Evolutionary conservation across 345 rosid species (phyloP).

Genomic region (Camelina sativa): DNA sequence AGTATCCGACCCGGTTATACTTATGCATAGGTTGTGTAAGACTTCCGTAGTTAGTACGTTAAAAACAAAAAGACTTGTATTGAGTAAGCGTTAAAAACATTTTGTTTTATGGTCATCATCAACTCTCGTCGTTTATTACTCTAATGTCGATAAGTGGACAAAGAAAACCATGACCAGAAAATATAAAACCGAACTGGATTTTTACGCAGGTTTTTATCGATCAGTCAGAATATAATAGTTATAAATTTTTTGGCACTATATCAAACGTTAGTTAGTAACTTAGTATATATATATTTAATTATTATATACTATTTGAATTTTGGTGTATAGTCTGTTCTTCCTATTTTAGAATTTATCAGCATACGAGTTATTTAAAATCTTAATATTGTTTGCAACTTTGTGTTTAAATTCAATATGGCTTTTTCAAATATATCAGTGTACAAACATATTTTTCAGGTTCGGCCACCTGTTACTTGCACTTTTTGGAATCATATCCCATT

Average conservation of each 20-base stretch:
- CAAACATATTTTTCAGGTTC: neutral
- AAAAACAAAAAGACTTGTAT: no score
- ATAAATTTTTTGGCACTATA: no score
- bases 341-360: neutral
- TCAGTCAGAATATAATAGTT: no score
- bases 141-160: neutral
- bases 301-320: no score
- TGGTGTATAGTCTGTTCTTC: no score
- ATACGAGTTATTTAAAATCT: neutral
- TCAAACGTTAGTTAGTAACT: no score
- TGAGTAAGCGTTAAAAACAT: slow-evolving; percentile 3
- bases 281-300: no score
- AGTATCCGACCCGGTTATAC: neutral
- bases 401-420: neutral
- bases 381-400: neutral
- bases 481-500: neutral
- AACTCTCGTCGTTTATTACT: neutral
- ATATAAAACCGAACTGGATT: no score
- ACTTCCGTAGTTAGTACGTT: no score
- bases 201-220: no score
- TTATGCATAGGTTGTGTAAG: no score
- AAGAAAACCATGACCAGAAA: neutral
- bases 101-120: slow-evolving; percentile 4
- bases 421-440: neutral
- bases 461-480: neutral